phyloP scores from a whole-genome alignment of 1,284 basidiomycete genomes.

The Stygiomarasmius scandens region DNA sequence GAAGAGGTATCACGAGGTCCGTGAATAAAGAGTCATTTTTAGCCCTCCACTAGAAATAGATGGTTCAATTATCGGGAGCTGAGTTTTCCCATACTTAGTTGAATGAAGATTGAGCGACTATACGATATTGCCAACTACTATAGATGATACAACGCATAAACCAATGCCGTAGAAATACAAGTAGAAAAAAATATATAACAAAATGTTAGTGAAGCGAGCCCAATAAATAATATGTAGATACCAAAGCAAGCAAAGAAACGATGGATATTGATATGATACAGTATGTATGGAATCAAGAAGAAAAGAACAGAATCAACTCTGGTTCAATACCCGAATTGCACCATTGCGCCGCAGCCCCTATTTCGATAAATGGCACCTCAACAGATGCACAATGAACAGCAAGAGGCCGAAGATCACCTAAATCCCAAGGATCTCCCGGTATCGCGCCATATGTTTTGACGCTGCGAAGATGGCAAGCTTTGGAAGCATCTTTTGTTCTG shows the following conservation, averaged over 20 bases:
- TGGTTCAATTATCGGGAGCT: too few species aligned
- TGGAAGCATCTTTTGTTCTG: too few species aligned
- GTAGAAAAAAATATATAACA: too few species aligned
- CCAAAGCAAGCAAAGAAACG: neutral
- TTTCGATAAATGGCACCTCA: conserved; percentile 13
- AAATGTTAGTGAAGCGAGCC: neutral
- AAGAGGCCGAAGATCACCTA: conserved; percentile 14
- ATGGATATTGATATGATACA: neutral
- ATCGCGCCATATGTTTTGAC: conserved; percentile 19
- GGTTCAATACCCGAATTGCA: conserved; percentile 14
- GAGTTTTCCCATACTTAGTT: too few species aligned
- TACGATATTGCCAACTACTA: too few species aligned
- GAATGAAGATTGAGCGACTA: too few species aligned
- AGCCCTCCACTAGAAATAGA: too few species aligned
- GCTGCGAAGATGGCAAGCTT: conserved; percentile 1
- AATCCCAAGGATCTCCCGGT: conserved; percentile 17
- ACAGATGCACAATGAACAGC: conserved; percentile 2
- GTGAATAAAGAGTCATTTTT: too few species aligned
- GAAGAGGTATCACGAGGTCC: too few species aligned
- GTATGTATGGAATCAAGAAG: neutral
- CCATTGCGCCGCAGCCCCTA: neutral
- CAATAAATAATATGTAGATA: neutral
- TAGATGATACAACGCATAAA: too few species aligned
- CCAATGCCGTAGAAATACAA: too few species aligned
- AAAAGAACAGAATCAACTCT: conserved; percentile 15